These are phyloP conservation scores for Glycine soja DNA, from an alignment of 306 rosid genomes.

Conservation along the genomic window DNA sequence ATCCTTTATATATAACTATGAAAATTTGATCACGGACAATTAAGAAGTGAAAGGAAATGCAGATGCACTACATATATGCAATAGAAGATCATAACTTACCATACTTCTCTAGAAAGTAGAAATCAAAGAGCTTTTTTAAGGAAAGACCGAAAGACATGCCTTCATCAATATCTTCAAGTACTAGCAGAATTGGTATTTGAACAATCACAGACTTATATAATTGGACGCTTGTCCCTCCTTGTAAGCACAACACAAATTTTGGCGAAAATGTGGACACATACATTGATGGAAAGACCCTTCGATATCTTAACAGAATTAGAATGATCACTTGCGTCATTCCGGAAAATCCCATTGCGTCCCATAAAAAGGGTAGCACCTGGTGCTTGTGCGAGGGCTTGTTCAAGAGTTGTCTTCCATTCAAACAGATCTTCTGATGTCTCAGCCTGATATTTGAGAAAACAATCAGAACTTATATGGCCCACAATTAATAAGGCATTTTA, in stretches of 20 bases:
- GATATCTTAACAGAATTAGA: conserved; percentile 44
- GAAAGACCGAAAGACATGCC: conserved; percentile 76
- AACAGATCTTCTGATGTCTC: conserved; percentile 94
- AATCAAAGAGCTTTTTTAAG: conserved; percentile 95
- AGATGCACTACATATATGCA: neutral
- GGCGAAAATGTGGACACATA: conserved; percentile 49
- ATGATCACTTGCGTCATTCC: conserved; percentile 73
- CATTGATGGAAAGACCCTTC: conserved; percentile 98
- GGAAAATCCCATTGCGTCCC: conserved; percentile 96
- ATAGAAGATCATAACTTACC: conserved; percentile 63
- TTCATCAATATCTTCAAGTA: conserved; percentile 98
- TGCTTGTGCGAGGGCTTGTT: conserved; percentile 97
- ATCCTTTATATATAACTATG: neutral
- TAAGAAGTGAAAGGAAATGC: conserved; percentile 29
- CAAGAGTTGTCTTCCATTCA: conserved; percentile 98
- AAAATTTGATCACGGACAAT: neutral
- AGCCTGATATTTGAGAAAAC: conserved; percentile 64
- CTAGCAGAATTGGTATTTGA: conserved; percentile 97
- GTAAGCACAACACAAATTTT: conserved; percentile 32
- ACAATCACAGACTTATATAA: conserved; percentile 82
- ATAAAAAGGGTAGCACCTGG: conserved; percentile 99
- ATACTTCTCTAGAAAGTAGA: conserved; percentile 64
- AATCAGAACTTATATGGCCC: neutral
- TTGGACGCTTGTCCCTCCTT: conserved; percentile 97
- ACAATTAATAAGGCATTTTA: conserved; percentile 13